Evolutionary conservation across 345 rosid species (phyloP).

Genomic region (Boechera divaricarpa): DNA sequence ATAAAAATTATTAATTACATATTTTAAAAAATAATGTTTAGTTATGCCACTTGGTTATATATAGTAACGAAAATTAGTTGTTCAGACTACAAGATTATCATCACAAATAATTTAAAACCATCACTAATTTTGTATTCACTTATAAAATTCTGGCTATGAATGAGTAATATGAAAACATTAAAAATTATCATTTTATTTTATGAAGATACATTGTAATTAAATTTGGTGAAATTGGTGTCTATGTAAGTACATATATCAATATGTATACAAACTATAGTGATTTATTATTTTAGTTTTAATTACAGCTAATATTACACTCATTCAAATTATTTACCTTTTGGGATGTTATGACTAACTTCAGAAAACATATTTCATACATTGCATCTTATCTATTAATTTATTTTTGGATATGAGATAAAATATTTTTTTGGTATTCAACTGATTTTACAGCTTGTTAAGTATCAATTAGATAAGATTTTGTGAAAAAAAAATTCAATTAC

Average conservation of each 20-base stretch:
- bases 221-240: conserved; percentile 5
- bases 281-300: not conserved
- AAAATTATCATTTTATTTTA: not conserved
- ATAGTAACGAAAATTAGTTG: not conserved
- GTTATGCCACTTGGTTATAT: conserved; percentile 3
- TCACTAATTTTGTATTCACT: no score
- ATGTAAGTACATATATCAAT: not conserved
- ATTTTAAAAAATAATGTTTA: not conserved
- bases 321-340: not conserved
- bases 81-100: not conserved
- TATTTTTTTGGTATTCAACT: not conserved
- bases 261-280: not conserved
- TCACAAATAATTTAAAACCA: not conserved
- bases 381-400: not conserved
- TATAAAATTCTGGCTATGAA: not conserved
- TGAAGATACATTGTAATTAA: conserved; percentile 7
- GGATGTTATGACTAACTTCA: not conserved
- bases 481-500: not conserved
- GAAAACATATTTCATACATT: conserved; percentile 4
- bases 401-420: not conserved
- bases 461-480: not conserved
- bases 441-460: conserved; percentile 11
- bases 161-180: not conserved
- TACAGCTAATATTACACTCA: conserved; percentile 23
- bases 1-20: not conserved